These are phyloP conservation scores for Orbilia brochopaga DNA, from an alignment of 2,329 filamentous ascomycete genomes.

Conservation along the genomic window DNA sequence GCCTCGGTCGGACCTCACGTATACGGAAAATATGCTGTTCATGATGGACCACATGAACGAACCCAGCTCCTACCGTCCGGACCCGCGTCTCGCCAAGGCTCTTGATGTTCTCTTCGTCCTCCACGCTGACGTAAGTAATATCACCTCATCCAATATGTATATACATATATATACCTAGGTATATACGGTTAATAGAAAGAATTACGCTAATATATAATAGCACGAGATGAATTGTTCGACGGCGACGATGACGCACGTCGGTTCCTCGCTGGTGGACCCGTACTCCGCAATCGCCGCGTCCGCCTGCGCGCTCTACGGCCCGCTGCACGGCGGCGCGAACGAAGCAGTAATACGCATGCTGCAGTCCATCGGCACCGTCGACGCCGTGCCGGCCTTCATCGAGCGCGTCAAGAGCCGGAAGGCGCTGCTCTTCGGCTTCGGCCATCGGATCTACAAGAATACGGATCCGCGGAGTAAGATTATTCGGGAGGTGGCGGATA, in stretches of 20 bases:
- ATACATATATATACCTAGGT: too few species aligned
- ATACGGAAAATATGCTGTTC: conserved; percentile 65
- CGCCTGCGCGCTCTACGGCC: conserved; percentile 65
- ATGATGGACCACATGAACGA: conserved; percentile 64
- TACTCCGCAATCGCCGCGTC: conserved; percentile 63
- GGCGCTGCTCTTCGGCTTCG: conserved; percentile 65
- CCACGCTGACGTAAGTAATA: conserved; percentile 61
- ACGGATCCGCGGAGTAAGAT: conserved; percentile 64
- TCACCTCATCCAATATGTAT: neutral
- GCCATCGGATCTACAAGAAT: conserved; percentile 65
- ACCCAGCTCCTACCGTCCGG: conserved; percentile 61
- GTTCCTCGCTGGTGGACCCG: conserved; percentile 65
- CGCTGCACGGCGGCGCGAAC: conserved; percentile 67
- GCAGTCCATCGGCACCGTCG: conserved; percentile 62
- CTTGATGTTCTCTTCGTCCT: conserved; percentile 65
- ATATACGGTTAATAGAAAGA: too few species aligned
- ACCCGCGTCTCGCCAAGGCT: conserved; percentile 63
- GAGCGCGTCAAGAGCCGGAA: conserved; percentile 63
- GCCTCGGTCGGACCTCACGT: conserved; percentile 55
- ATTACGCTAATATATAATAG: conserved; percentile 11
- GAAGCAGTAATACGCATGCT: conserved; percentile 66
- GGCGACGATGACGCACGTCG: conserved; percentile 65
- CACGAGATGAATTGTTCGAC: conserved; percentile 68
- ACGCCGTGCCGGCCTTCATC: conserved; percentile 64
- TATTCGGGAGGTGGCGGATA: conserved; percentile 62